Conservation (phyloP, 2,329 filamentous ascomycete species). For the Trichoderma sp. region DNA sequence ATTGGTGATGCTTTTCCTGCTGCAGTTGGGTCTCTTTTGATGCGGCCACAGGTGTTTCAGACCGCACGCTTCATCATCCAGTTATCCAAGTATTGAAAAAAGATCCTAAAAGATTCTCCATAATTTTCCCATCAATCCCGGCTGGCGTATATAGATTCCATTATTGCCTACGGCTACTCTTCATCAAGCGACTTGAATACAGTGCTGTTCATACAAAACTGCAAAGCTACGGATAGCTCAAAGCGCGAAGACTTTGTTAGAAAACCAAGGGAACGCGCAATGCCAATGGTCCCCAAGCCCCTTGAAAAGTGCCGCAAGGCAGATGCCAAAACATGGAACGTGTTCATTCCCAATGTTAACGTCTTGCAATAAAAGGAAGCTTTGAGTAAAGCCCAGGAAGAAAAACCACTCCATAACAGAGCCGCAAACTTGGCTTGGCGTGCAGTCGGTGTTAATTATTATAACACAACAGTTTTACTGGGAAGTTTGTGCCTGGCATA, state of each 20-base stretch:
- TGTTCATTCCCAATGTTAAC: neutral
- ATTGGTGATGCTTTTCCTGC: neutral
- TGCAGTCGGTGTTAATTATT: neutral
- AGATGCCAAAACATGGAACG: neutral
- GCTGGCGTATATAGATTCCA: neutral
- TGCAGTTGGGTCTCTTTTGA: neutral
- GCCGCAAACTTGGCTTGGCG: neutral
- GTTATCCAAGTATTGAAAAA: neutral
- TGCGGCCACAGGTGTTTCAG: neutral
- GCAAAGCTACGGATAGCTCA: neutral
- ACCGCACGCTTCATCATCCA: neutral
- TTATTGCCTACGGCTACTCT: neutral
- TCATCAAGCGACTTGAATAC: neutral
- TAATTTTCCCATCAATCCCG: neutral
- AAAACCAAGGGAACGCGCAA: neutral
- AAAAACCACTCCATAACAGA: neutral
- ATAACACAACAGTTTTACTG: neutral
- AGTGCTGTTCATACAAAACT: neutral
- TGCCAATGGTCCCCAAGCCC: neutral
- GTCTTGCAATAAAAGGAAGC: neutral
- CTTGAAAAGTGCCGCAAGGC: neutral
- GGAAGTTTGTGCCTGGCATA: neutral
- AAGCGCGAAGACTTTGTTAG: neutral
- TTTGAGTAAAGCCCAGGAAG: neutral
- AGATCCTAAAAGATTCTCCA: neutral